These are phyloP conservation scores for Setaria viridis DNA, from an alignment of 202 grass and related monocot genomes.

Conservation along the genomic window DNA sequence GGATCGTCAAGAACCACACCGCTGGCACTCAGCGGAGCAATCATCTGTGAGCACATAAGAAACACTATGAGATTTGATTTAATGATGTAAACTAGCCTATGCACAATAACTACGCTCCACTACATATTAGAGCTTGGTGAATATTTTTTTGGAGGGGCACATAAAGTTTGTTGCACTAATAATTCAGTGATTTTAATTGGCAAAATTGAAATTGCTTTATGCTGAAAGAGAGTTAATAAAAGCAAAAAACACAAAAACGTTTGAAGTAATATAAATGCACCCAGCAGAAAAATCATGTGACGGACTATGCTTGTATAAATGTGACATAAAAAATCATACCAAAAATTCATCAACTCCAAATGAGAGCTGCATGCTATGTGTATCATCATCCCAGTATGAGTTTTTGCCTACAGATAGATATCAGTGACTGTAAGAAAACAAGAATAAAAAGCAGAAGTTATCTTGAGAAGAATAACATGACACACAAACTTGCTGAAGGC, in stretches of 20 bases:
- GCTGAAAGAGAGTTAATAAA: slow-evolving; percentile 1
- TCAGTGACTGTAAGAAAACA: slow-evolving; percentile 40
- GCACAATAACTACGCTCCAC: background rate
- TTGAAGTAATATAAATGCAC: slow-evolving; percentile 5
- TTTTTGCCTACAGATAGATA: slow-evolving; percentile 66
- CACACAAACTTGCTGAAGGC: background rate
- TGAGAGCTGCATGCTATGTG: slow-evolving; percentile 81
- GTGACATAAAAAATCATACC: slow-evolving; percentile 50
- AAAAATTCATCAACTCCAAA: slow-evolving; percentile 92
- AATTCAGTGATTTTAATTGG: slow-evolving; percentile 15
- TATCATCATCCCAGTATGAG: slow-evolving; percentile 85
- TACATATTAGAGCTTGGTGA: background rate
- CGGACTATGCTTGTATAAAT: slow-evolving; percentile 5
- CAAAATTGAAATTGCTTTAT: slow-evolving; percentile 30
- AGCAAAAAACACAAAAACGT: slow-evolving; percentile 10
- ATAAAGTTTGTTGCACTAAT: slow-evolving; percentile 1
- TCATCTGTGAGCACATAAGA: slow-evolving; percentile 61
- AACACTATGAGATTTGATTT: slow-evolving; percentile 34
- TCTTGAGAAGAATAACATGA: slow-evolving; percentile 34
- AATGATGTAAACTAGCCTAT: slow-evolving; percentile 25
- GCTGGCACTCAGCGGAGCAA: slow-evolving; percentile 91
- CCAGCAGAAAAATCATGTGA: slow-evolving; percentile 17
- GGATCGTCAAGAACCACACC: slow-evolving; percentile 96
- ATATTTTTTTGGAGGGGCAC: background rate
- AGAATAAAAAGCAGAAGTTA: slow-evolving; percentile 14